Evolutionary conservation across 768 basidiomycete genomes (phyloP).

Genomic region (Lentinula edodes): DNA sequence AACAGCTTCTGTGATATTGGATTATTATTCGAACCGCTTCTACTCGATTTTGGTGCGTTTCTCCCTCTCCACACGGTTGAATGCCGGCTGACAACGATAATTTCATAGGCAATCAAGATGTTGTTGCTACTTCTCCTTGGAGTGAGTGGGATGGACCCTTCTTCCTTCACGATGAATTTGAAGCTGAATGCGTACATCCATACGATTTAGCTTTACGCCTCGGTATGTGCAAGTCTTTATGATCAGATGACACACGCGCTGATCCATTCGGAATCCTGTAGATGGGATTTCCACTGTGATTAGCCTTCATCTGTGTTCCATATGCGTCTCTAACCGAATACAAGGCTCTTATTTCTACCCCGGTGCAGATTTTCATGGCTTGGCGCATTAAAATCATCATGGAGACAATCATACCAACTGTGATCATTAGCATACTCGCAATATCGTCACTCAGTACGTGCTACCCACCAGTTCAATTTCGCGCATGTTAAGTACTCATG

Average conservation of each 20-base stretch:
- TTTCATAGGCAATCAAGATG: background rate
- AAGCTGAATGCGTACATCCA: background rate
- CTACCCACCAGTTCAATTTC: no score
- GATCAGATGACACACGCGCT: background rate
- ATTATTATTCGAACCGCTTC: slow-evolving; percentile 5
- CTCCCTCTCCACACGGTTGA: no score
- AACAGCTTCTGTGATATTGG: slow-evolving; percentile 5
- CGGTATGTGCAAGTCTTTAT: background rate
- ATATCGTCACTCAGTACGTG: slow-evolving; percentile 2
- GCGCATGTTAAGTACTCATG: no score
- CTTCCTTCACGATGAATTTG: background rate
- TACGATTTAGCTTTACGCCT: background rate
- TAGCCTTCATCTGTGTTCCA: background rate
- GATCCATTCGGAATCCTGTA: background rate
- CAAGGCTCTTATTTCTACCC: slow-evolving; percentile 6
- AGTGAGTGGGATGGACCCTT: background rate
- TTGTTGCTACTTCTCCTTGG: slow-evolving; percentile 4
- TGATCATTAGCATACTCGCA: background rate
- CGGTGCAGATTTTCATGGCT: slow-evolving; percentile 8
- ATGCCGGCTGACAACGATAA: no score
- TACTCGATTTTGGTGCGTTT: slow-evolving; percentile 4
- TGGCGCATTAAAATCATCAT: slow-evolving; percentile 3
- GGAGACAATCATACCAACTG: background rate
- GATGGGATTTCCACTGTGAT: slow-evolving; percentile 3
- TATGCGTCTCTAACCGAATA: background rate